A percentile compares a stretch with the other conserved stretches of the same genome.
Evolutionary conservation across 768 basidiomycete genomes (phyloP).

Genomic region (Hygrocybe punicea): DNA sequence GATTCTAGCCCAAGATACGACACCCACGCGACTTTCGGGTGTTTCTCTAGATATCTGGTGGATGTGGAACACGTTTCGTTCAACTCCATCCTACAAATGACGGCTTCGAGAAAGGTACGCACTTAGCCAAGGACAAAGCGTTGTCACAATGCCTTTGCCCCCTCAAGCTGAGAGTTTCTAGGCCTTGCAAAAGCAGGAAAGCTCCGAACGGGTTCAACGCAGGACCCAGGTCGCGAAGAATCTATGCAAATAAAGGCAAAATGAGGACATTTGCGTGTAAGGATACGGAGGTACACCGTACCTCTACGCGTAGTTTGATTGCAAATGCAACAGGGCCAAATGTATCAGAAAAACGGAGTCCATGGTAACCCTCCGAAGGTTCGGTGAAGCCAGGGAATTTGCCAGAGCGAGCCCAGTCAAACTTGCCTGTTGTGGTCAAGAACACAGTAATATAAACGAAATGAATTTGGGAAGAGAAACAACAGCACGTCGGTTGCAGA

Average conservation of each 20-base stretch:
- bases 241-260: conserved; percentile 23
- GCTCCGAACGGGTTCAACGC: conserved; percentile 67
- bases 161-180: conserved; percentile 73
- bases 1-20: conserved; percentile 67
- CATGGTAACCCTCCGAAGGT: conserved; percentile 75
- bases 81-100: no score
- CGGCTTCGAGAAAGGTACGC: conserved; percentile 9
- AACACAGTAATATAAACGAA: background rate
- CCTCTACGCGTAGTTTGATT: conserved; percentile 58
- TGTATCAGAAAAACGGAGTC: conserved; percentile 59
- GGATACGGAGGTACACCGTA: conserved; percentile 9
- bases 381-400: conserved; percentile 73
- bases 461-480: background rate
- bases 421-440: conserved; percentile 45
- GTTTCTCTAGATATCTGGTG: conserved; percentile 53
- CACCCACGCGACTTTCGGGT: conserved; percentile 71
- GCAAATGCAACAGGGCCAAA: conserved; percentile 66
- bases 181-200: conserved; percentile 72
- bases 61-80: no score
- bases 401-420: conserved; percentile 67
- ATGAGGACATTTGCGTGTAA: conserved; percentile 6
- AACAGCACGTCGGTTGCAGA: conserved; percentile 2
- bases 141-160: conserved; percentile 70
- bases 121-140: conserved; percentile 62
- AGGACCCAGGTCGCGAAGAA: conserved; percentile 66